Evolutionary conservation across 2,329 filamentous ascomycete genomes (phyloP).

Genomic region (Trichoderma atrobrunneum): DNA sequence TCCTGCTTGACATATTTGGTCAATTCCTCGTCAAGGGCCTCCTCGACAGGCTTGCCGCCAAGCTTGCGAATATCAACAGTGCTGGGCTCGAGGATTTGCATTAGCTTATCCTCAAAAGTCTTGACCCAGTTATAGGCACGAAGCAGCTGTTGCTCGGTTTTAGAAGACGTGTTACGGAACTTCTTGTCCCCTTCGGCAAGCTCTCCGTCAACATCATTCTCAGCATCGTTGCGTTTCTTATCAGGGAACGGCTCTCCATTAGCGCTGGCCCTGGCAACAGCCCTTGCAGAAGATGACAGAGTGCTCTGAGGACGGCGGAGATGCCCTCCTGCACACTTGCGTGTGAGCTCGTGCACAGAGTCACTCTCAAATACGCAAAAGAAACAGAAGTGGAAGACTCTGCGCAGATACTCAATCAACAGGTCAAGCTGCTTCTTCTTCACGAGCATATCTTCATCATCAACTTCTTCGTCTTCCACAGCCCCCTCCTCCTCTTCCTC

Average conservation of each 20-base stretch:
- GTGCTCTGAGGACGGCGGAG: conserved; percentile 86
- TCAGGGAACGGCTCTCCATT: conserved; percentile 78
- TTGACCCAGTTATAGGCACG: conserved; percentile 98
- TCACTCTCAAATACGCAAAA: conserved; percentile 99
- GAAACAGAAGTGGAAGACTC: conserved; percentile 98
- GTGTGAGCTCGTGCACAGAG: conserved; percentile 89
- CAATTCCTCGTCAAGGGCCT: conserved; percentile 83
- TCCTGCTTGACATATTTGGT: conserved; percentile 91
- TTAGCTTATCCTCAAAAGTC: conserved; percentile 95
- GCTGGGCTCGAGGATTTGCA: conserved; percentile 88
- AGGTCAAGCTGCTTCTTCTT: conserved; percentile 98
- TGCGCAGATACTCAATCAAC: conserved; percentile 90
- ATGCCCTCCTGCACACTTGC: conserved; percentile 97
- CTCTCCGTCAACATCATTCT: conserved; percentile 56
- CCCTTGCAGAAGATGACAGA: conserved; percentile 76
- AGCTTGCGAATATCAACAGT: conserved; percentile 84
- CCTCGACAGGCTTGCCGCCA: conserved; percentile 81
- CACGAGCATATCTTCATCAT: conserved; percentile 82
- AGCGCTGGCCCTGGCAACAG: conserved; percentile 81
- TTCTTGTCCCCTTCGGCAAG: conserved; percentile 62
- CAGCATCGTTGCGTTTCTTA: conserved; percentile 70
- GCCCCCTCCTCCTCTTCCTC: conserved; percentile 80
- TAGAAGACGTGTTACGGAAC: conserved; percentile 65
- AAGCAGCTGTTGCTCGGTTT: conserved; percentile 87
- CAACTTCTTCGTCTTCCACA: conserved; percentile 78